A percentile compares a stretch with the other conserved stretches of the same genome.
Evolutionary conservation across 2,329 filamentous ascomycete species (phyloP).

Genomic region (Neopestalotiopsis rosae): DNA sequence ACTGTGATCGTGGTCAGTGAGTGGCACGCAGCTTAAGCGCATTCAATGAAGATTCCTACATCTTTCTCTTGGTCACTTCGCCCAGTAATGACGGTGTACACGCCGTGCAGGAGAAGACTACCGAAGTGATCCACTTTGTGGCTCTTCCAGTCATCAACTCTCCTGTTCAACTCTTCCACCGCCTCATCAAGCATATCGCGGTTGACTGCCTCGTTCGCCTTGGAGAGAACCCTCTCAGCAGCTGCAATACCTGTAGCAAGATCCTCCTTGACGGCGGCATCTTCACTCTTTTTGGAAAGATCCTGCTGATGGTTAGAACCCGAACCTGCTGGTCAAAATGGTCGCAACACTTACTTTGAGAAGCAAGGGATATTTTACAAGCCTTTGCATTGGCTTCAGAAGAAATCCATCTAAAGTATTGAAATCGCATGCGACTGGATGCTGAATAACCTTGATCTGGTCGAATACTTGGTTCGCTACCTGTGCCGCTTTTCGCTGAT

Average conservation of each 20-base stretch:
- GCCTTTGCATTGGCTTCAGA: constrained; percentile 92
- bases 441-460: constrained; percentile 78
- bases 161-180: constrained; percentile 76
- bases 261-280: constrained; percentile 73
- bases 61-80: constrained; percentile 92
- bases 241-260: constrained; percentile 79
- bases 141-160: constrained; percentile 97
- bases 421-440: constrained; percentile 82
- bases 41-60: constrained; percentile 53
- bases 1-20: constrained; percentile 56
- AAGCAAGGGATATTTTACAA: constrained; percentile 92
- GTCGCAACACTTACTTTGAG: constrained; percentile 66
- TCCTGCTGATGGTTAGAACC: constrained; percentile 62
- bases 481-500: constrained; percentile 88
- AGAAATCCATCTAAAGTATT: constrained; percentile 91
- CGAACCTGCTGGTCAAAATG: background rate
- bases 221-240: constrained; percentile 79
- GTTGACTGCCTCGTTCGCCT: constrained; percentile 90
- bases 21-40: background rate
- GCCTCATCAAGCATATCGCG: constrained; percentile 85
- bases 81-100: constrained; percentile 89
- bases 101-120: constrained; percentile 83
- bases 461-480: constrained; percentile 86
- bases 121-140: constrained; percentile 92
- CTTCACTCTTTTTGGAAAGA: constrained; percentile 78